These are phyloP conservation scores for Arachnopeziza araneosa DNA, from an alignment of 2,329 filamentous ascomycete genomes.

Conservation along the genomic window DNA sequence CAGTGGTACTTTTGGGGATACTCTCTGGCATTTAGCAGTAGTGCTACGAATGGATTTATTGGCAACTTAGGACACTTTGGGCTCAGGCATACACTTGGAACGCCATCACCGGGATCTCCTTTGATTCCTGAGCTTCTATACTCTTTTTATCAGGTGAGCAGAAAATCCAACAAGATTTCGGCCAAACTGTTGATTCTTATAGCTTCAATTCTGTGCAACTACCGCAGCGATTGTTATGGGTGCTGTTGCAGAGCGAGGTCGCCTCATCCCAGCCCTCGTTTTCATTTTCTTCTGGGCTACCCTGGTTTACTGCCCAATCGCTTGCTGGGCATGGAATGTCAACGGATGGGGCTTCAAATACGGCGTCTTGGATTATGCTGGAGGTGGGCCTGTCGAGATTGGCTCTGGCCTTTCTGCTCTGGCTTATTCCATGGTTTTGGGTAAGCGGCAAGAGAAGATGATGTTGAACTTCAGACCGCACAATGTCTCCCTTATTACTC, in stretches of 20 bases:
- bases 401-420: conserved; percentile 87
- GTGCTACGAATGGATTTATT: conserved; percentile 82
- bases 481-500: conserved; percentile 95
- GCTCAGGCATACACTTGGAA: conserved; percentile 74
- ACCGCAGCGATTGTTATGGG: conserved; percentile 89
- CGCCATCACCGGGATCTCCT: conserved; percentile 82
- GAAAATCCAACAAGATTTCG: not conserved
- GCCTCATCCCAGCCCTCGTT: conserved; percentile 87
- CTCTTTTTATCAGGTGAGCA: conserved; percentile 78
- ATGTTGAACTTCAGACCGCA: conserved; percentile 99
- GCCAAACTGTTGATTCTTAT: conserved; percentile 1
- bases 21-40: conserved; percentile 82
- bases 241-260: conserved; percentile 88
- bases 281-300: conserved; percentile 97
- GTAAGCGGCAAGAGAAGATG: conserved; percentile 96
- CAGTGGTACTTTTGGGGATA: conserved; percentile 99
- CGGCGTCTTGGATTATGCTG: conserved; percentile 93
- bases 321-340: conserved; percentile 93
- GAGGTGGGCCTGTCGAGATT: conserved; percentile 96
- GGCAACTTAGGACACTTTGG: conserved; percentile 87
- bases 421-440: conserved; percentile 93
- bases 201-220: conserved; percentile 97
- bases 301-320: conserved; percentile 92
- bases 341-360: conserved; percentile 91
- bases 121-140: conserved; percentile 87